Conservation (phyloP, 2,329 filamentous ascomycete species). For the Pseudogymnoascus sp. region DNA sequence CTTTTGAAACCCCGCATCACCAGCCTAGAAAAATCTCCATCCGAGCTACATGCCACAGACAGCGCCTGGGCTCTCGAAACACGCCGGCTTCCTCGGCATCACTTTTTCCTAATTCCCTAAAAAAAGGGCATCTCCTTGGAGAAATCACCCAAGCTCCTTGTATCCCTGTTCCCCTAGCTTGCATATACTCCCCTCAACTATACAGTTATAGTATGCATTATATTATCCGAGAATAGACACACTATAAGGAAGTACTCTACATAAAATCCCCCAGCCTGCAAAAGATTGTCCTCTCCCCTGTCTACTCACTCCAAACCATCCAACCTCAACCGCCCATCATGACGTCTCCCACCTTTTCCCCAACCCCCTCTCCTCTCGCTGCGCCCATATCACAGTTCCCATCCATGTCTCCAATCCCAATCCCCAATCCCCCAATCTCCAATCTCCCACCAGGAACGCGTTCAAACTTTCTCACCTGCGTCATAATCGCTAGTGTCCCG, state of each 20-base stretch:
- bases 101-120: not conserved
- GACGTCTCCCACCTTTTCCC: not conserved
- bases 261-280: not conserved
- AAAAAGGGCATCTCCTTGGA: not conserved
- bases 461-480: not conserved
- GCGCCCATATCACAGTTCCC: not conserved
- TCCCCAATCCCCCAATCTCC: not conserved
- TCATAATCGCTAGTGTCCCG: not conserved
- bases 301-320: not conserved
- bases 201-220: not conserved
- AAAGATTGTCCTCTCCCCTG: not conserved
- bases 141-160: not conserved
- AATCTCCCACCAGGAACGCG: not conserved
- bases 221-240: not conserved
- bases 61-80: not conserved
- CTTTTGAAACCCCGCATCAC: not conserved
- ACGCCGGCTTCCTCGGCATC: not conserved
- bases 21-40: not conserved
- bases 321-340: not conserved
- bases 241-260: not conserved
- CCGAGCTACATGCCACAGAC: not conserved
- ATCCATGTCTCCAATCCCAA: not conserved
- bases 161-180: not conserved
- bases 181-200: not conserved
- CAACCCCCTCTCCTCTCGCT: not conserved